Evolutionary conservation across 257 asterid species (phyloP), one percentile per base, ranked within the genome.

Genomic region (Solanum pennellii): DNA sequence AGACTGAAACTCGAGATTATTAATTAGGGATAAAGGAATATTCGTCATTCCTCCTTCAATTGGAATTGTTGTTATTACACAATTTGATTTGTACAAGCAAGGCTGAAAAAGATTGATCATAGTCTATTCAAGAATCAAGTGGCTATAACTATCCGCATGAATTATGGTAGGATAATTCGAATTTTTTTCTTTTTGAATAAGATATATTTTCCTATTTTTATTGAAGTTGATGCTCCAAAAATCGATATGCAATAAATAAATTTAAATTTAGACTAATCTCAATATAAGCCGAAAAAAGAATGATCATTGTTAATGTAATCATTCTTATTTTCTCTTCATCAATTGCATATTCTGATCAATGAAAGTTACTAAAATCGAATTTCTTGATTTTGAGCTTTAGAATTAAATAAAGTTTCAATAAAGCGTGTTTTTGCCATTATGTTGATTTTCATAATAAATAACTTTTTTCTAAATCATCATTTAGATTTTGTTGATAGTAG

Each of bases 231-330:
- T 52, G n/a, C 11, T 52, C 4, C 2, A 52, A 52, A 52, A 52
- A 52, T 52, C 0, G 11, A 1, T 1, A 18, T 56, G 62, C n/a
- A 6, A 2, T 56, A 56, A 4, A 0, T 59, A 9, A 60, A 0
- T 65, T 65, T 11, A 1, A 65, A 66, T 66, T 66, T 66, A 25
- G 2, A 12, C 0, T 0, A 25, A 65, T 65, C 1, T 7, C 5
- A 25, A n/a, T 65, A 5, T 65, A 25, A 12, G 14, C 33, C 25
- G 3, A 20, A 12, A 12, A 25, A 65, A n/a, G 33, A 65, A 13
- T 29, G 12, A 23, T 31, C 41, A 29, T 29, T 29, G 10, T 1
- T 16, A 71, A 71, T 18, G 0, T 71, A 21, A 15, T 29, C 3
- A 14, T 69, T 31, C 41, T 15, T 31, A 31, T 69, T 31, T 62